Evolutionary conservation across 345 rosid genomes (phyloP).

Genomic region (Syzygium oleosum): DNA sequence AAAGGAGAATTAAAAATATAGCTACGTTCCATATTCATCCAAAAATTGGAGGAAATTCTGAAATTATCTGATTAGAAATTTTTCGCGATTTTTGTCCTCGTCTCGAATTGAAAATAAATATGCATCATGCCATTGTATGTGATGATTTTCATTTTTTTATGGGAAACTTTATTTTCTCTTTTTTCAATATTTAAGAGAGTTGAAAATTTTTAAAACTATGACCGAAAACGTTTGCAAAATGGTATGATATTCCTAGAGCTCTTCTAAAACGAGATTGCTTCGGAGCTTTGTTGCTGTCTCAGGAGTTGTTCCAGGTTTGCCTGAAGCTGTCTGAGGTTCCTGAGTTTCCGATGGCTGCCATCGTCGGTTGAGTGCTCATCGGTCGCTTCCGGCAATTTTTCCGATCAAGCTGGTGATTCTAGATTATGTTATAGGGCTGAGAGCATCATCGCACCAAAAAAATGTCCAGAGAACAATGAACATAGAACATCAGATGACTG

Average conservation of each 20-base stretch:
- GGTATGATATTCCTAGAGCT: not conserved
- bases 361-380: not conserved
- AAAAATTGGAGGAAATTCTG: not conserved
- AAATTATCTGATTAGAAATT: not conserved
- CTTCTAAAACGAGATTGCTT: not conserved
- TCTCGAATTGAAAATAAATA: too few relatives aligned
- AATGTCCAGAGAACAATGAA: not conserved
- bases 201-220: not conserved
- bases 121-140: too few relatives aligned
- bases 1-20: too few relatives aligned
- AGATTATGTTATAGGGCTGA: not conserved
- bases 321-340: not conserved
- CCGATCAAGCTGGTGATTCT: too few relatives aligned
- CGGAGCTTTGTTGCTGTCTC: not conserved
- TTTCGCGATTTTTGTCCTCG: too few relatives aligned
- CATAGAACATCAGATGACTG: not conserved
- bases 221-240: not conserved
- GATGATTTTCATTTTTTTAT: too few relatives aligned
- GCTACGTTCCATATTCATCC: not conserved
- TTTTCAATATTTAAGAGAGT: not conserved
- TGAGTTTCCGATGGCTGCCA: not conserved
- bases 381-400: not conserved
- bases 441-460: not conserved
- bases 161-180: not conserved
- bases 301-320: not conserved